These are phyloP conservation scores for Imleria badia DNA, from an alignment of 768 basidiomycete genomes.

Conservation along the genomic window DNA sequence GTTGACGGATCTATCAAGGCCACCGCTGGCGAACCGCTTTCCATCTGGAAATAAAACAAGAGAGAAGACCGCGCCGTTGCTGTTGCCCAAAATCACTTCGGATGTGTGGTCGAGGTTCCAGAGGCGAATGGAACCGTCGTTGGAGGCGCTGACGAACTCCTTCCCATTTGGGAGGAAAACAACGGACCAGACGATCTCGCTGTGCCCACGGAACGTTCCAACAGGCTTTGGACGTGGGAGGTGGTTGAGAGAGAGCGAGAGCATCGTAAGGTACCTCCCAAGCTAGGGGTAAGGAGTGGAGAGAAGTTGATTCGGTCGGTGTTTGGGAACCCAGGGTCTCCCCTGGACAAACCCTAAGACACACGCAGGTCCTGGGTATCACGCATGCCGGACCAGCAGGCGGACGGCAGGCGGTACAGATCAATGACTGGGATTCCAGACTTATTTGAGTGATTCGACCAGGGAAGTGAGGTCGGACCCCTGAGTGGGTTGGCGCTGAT, in stretches of 20 bases:
- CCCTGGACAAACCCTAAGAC: constrained; percentile 31
- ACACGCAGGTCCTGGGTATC: constrained; percentile 29
- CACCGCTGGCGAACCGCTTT: constrained; percentile 28
- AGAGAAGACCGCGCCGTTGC: constrained; percentile 25
- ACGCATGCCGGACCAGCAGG: constrained; percentile 33
- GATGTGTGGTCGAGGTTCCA: constrained; percentile 27
- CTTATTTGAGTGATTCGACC: constrained; percentile 29
- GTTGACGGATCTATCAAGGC: constrained; percentile 32
- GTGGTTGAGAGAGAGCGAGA: constrained; percentile 33
- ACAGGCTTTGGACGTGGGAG: constrained; percentile 24
- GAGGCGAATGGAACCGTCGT: constrained; percentile 31
- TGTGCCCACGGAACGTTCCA: constrained; percentile 24
- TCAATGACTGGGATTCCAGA: constrained; percentile 34
- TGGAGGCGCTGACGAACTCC: constrained; percentile 27
- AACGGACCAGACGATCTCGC: constrained; percentile 30
- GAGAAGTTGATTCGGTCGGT: constrained; percentile 22
- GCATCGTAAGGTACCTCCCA: constrained; percentile 24
- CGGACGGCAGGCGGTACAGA: constrained; percentile 32
- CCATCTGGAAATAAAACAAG: constrained; percentile 29
- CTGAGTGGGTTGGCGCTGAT: constrained; percentile 29
- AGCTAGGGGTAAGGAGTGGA: constrained; percentile 26
- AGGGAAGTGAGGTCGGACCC: constrained; percentile 28
- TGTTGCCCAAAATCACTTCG: constrained; percentile 24
- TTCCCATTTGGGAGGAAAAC: constrained; percentile 28
- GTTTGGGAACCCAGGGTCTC: constrained; percentile 25